Base-by-base conservation (phyloP, 768 basidiomycete species). In the Astraeus odoratus region DNA sequence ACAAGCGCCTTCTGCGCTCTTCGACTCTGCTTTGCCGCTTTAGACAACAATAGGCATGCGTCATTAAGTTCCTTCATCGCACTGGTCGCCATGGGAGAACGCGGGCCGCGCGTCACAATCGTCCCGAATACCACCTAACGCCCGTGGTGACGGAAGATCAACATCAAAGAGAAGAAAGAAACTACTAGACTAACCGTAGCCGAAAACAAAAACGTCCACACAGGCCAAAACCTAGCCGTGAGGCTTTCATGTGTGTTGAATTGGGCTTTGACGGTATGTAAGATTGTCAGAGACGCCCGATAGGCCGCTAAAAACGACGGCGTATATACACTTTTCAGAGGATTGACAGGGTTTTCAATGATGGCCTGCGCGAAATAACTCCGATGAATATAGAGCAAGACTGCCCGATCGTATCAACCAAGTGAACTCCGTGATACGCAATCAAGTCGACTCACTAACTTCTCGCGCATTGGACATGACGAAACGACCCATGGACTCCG, bases 61-160 rank as follows among this genome's bases (percentile, higher is more conserved):
- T 76, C 73, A 23, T 86, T 83, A 7, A 90, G 69, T 52, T 89
- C 83, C 16, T 68, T 61, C 64, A 88, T 78, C 3, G 87, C 87
- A 2, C 74, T 70, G 10, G 71, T 61, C 0, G 86, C 87, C 9
- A 89, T 59, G 0, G 81, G 76, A 1, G 81, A 85, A 5, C 74
- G 67, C 5, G 87, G 87, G 3, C 81, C 79, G 23, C 83, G 76
- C 3, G 82, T 85, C 2, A 84, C 87, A 16, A 90, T 81, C 4
- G 83, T 81, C 3, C 85, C 88, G 54, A 89, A 83, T 13, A 89
- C 81, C 8, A 86, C 73, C 85, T 87, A 46, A 27, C 8, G 13
- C 10, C n/a, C 18, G 22, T 8, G 24, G 37, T 22, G 26, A 29
- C 24, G 56, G 34, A 56, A n/a, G n/a, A 43, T 20, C 8, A 40